phyloP scores from a whole-genome alignment of 371 early-diverging fungal species.

The Haplosporangium sp. region DNA sequence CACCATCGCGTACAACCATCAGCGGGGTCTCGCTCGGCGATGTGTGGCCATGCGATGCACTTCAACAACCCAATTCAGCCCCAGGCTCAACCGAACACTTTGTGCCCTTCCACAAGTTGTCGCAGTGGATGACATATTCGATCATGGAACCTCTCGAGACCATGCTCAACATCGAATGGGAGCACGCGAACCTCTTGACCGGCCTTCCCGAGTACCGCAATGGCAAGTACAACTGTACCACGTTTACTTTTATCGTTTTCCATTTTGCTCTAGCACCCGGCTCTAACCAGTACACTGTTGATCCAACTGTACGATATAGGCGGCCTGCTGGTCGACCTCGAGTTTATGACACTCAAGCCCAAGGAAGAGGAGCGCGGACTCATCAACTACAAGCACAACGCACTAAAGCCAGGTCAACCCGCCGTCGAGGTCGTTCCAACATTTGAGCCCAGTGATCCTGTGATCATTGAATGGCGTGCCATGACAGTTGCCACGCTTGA shows the following conservation, averaged over 20 bases:
- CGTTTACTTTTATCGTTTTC: background rate
- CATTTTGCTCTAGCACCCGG: background rate
- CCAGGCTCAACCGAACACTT: slow-evolving; percentile 58
- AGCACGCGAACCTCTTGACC: slow-evolving; percentile 77
- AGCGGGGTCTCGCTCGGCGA: slow-evolving; percentile 87
- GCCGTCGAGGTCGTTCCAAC: slow-evolving; percentile 64
- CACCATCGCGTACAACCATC: slow-evolving; percentile 77
- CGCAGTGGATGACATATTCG: slow-evolving; percentile 96
- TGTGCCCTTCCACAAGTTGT: slow-evolving; percentile 93
- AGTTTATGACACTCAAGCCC: slow-evolving; percentile 65
- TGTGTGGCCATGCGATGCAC: slow-evolving; percentile 85
- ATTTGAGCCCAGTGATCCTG: slow-evolving; percentile 84
- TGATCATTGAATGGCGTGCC: slow-evolving; percentile 93
- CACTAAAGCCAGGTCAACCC: slow-evolving; percentile 40
- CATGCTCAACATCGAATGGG: slow-evolving; percentile 66
- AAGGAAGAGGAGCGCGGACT: slow-evolving; percentile 57
- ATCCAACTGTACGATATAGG: slow-evolving; percentile 33
- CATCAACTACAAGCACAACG: slow-evolving; percentile 32
- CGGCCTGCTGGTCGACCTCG: slow-evolving; percentile 79
- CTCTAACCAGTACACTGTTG: background rate
- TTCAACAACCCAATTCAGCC: slow-evolving; percentile 30
- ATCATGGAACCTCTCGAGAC: slow-evolving; percentile 83
- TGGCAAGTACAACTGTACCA: slow-evolving; percentile 59
- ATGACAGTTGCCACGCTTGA: slow-evolving; percentile 89
- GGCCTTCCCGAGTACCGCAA: slow-evolving; percentile 95